phyloP scores from a whole-genome alignment of 208 protist species.

The Leishmania aethiopica region DNA sequence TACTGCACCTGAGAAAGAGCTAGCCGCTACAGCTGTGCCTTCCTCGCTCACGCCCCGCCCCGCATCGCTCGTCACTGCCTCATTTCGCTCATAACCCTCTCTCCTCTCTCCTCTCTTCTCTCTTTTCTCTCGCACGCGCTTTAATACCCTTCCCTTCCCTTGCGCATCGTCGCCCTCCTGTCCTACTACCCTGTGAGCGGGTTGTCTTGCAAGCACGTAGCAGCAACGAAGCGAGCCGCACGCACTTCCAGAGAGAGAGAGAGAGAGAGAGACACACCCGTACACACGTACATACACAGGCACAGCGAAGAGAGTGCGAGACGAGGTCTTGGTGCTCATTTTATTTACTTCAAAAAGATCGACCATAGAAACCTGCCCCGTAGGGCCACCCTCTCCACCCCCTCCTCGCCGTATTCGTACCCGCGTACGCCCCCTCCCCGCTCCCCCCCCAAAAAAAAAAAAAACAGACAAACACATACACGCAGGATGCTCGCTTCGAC shows the following conservation, averaged over 20 bases:
- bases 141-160: background rate
- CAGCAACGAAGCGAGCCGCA: background rate
- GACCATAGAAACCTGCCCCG: background rate
- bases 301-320: background rate
- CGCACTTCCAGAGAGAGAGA: background rate
- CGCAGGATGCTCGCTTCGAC: constrained; percentile 15
- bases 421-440: too few relatives aligned
- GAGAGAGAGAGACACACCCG: constrained; percentile 6
- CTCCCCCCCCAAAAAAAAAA: too few relatives aligned
- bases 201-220: background rate
- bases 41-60: background rate
- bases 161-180: background rate
- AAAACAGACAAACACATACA: constrained; percentile 1
- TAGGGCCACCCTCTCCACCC: background rate
- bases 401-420: background rate
- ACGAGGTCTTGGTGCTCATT: background rate
- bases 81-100: background rate
- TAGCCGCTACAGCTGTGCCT: background rate
- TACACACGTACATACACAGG: background rate
- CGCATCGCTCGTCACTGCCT: background rate
- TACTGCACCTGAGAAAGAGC: background rate
- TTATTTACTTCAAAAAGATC: background rate
- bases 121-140: background rate
- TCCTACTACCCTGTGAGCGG: background rate
- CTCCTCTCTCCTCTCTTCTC: background rate